Conservation (phyloP, 2,329 filamentous ascomycete species). For the Pyrenophora seminiperda region DNA sequence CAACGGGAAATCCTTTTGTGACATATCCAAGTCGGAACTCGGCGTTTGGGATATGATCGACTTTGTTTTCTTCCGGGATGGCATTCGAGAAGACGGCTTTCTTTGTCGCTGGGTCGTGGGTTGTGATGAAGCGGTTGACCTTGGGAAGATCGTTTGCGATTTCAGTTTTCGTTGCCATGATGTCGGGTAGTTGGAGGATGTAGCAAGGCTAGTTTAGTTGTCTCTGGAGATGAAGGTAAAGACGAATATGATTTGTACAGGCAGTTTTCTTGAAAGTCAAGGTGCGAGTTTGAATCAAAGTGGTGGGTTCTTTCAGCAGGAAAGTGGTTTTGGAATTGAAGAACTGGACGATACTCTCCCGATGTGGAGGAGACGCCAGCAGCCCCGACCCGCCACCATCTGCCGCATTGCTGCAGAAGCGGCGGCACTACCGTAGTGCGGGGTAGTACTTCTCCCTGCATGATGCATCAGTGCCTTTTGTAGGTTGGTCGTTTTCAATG, state of each 20-base stretch:
- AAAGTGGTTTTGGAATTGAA: neutral
- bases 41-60: slow-evolving; percentile 28
- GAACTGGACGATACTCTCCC: slow-evolving; percentile 1
- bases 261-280: neutral
- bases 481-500: neutral
- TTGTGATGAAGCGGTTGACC: slow-evolving; percentile 46
- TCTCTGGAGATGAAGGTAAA: neutral
- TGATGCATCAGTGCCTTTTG: neutral
- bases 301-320: too few relatives aligned
- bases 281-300: neutral
- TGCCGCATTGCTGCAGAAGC: slow-evolving; percentile 4
- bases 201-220: neutral
- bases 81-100: slow-evolving; percentile 42
- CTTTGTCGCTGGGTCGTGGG: slow-evolving; percentile 40
- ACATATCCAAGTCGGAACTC: slow-evolving; percentile 57
- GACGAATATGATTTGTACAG: neutral
- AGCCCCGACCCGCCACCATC: neutral
- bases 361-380: slow-evolving; percentile 12
- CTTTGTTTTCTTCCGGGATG: slow-evolving; percentile 29
- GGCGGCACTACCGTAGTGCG: neutral
- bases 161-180: slow-evolving; percentile 20
- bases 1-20: slow-evolving; percentile 54
- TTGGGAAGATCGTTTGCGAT: slow-evolving; percentile 32
- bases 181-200: neutral
- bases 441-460: neutral